phyloP scores from a whole-genome alignment of 345 rosid species.

The Lenwebbia sp. region DNA sequence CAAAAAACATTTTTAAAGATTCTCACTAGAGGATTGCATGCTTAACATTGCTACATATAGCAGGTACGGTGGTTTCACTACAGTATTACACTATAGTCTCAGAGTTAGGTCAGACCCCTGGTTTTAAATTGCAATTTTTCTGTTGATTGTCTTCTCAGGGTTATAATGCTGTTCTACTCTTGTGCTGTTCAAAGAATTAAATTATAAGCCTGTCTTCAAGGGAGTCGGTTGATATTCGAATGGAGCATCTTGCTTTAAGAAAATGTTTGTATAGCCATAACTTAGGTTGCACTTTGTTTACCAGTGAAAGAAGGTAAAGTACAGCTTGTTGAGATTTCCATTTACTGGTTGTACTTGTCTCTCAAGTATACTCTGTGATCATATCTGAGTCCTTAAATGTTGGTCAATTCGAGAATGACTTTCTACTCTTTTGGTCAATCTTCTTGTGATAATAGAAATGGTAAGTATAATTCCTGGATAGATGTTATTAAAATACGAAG shows the following conservation, averaged over 20 bases:
- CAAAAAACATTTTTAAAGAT: not conserved
- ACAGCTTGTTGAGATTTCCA: not conserved
- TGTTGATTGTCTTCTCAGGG: not conserved
- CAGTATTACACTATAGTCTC: not conserved
- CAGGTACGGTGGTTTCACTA: not conserved
- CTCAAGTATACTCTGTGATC: not conserved
- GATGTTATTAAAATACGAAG: not conserved
- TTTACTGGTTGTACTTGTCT: not conserved
- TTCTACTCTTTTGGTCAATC: not conserved
- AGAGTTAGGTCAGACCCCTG: not conserved
- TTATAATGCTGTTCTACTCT: not conserved
- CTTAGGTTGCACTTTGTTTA: not conserved
- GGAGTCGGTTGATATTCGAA: not conserved
- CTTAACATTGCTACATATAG: not conserved
- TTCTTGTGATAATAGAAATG: not conserved
- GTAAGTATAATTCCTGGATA: not conserved
- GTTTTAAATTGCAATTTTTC: not conserved
- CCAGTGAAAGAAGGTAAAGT: not conserved
- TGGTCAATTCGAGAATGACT: not conserved
- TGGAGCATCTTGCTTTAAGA: not conserved
- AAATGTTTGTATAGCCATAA: not conserved
- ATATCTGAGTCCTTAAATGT: not conserved
- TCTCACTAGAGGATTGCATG: not conserved
- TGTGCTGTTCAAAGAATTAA: not conserved
- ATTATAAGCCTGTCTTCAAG: not conserved